Percentiles rank a stretch among this genome's conserved stretches.
phyloP scores from a whole-genome alignment of 2,329 filamentous ascomycete species.

The Aureobasidium uvarum region DNA sequence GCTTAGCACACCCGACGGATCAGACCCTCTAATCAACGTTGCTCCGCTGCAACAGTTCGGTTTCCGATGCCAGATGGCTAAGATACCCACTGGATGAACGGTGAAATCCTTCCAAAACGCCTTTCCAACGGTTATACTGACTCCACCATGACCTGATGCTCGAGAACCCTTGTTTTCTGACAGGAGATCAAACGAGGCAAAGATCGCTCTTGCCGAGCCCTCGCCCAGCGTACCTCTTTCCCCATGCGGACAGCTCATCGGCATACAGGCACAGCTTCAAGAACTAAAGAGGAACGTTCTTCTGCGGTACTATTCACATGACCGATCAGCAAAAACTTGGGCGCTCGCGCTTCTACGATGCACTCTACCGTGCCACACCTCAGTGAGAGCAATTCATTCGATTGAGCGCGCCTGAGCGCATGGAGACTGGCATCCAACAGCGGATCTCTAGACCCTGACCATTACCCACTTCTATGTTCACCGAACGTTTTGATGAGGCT shows the following conservation, averaged over 20 bases:
- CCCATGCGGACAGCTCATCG: not conserved
- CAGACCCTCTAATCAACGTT: not conserved
- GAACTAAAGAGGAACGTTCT: not conserved
- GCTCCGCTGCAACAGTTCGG: not conserved
- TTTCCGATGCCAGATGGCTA: not conserved
- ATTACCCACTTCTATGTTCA: not conserved
- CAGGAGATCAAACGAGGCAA: not conserved
- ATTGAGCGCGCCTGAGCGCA: too few relatives aligned
- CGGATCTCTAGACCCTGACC: not conserved
- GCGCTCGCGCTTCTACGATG: not conserved
- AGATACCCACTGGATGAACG: not conserved
- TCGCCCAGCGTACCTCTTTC: not conserved
- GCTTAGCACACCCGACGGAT: not conserved
- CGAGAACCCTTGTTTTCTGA: not conserved
- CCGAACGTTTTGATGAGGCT: not conserved
- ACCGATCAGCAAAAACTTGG: not conserved
- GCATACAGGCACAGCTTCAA: not conserved
- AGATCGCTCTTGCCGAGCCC: not conserved
- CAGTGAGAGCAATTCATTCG: not conserved
- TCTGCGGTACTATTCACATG: not conserved
- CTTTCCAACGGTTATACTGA: slow-evolving; percentile 12
- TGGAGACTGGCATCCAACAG: not conserved
- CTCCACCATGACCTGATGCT: slow-evolving; percentile 19
- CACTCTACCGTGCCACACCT: not conserved
- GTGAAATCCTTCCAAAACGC: slow-evolving; percentile 3